phyloP scores from a whole-genome alignment of 2,329 filamentous ascomycete species.

The Scedosporium aurantiacum region DNA sequence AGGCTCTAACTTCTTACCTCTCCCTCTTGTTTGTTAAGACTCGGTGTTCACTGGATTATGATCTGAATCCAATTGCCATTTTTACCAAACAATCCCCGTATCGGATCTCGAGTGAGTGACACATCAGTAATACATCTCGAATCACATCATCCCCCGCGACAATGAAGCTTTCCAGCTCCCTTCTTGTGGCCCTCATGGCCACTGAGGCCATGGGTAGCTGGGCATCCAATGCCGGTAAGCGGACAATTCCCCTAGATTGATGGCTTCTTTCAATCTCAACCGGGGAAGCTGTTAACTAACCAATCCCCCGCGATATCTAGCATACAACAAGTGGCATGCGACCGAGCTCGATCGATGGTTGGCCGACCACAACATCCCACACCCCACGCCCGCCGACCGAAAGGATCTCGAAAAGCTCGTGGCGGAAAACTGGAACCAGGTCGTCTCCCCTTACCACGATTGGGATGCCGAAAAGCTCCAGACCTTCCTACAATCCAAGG shows the following conservation, averaged over 20 bases:
- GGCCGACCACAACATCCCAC: conserved; percentile 79
- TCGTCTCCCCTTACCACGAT: conserved; percentile 62
- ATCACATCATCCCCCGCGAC: neutral
- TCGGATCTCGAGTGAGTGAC: neutral
- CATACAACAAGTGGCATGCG: conserved; percentile 98
- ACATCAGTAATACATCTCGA: neutral
- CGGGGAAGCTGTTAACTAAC: neutral
- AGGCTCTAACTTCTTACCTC: neutral
- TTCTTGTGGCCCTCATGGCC: conserved; percentile 4
- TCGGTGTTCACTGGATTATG: neutral
- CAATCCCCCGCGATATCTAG: conserved; percentile 33
- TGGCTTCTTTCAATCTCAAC: neutral
- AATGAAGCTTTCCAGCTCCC: conserved; percentile 3
- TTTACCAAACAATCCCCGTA: neutral
- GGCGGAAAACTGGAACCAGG: conserved; percentile 73
- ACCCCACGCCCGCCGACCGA: conserved; percentile 81
- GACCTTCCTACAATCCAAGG: conserved; percentile 59
- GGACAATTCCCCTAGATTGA: conserved; percentile 3
- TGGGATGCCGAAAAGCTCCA: conserved; percentile 64
- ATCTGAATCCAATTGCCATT: neutral
- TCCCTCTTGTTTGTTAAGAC: neutral
- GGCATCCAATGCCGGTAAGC: conserved; percentile 3
- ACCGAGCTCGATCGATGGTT: conserved; percentile 97
- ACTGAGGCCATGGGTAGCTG: neutral
- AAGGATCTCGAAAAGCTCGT: conserved; percentile 91